Evolutionary conservation across 192 early-diverging fungal genomes (phyloP).

Genomic region (Umbelopsis sp.): DNA sequence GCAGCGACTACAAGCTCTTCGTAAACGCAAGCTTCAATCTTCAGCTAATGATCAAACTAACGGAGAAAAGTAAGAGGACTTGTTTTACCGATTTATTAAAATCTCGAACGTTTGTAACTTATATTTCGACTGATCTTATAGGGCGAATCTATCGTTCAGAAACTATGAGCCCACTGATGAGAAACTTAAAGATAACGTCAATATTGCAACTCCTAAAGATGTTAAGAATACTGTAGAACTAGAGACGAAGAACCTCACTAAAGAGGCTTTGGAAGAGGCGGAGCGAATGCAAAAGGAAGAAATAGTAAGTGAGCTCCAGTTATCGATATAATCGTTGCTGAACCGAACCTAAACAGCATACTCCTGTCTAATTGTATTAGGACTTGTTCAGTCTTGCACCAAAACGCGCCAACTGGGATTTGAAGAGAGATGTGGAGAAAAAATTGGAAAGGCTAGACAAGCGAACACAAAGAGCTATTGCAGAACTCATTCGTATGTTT

Average conservation of each 20-base stretch:
- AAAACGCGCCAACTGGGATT: conserved; percentile 87
- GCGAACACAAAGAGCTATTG: conserved; percentile 69
- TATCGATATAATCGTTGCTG: background rate
- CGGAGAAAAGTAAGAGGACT: conserved; percentile 32
- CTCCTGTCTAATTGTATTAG: conserved; percentile 34
- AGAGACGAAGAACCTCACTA: conserved; percentile 52
- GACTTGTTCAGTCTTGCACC: conserved; percentile 85
- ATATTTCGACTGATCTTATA: conserved; percentile 1
- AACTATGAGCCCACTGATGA: conserved; percentile 58
- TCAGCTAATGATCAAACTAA: conserved; percentile 25
- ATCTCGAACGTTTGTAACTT: conserved; percentile 13
- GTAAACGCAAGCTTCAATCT: conserved; percentile 53
- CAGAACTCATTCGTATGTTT: conserved; percentile 74
- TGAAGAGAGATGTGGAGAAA: conserved; percentile 84
- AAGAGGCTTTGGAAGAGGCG: conserved; percentile 56
- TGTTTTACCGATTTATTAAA: background rate
- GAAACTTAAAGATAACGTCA: conserved; percentile 43
- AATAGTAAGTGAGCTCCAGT: conserved; percentile 48
- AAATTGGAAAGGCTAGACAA: conserved; percentile 74
- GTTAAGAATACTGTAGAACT: conserved; percentile 57
- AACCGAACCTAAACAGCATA: background rate
- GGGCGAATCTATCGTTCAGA: conserved; percentile 46
- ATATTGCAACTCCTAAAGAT: conserved; percentile 50
- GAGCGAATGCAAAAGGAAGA: conserved; percentile 60
- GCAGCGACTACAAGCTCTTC: conserved; percentile 64